Evolutionary conservation across 2,329 filamentous ascomycete species (phyloP).

Genomic region (Pseudopyricularia javanii): DNA sequence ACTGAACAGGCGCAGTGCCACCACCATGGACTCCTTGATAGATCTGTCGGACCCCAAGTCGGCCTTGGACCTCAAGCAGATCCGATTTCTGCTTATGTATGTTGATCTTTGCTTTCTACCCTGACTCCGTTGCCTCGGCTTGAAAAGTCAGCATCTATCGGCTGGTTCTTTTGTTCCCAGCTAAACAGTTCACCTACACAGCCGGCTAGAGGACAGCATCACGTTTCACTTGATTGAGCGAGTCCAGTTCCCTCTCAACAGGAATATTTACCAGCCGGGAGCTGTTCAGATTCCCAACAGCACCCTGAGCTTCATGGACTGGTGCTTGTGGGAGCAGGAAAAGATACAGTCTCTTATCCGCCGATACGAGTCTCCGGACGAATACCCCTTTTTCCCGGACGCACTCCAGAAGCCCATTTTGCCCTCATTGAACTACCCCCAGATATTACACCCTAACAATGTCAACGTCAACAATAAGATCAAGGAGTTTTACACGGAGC

Average conservation of each 20-base stretch:
- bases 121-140: neutral
- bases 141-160: neutral
- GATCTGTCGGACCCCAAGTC: conserved; percentile 75
- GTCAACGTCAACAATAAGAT: conserved; percentile 86
- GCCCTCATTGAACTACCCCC: conserved; percentile 77
- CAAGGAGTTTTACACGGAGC: conserved; percentile 70
- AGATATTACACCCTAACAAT: conserved; percentile 74
- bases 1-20: neutral
- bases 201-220: conserved; percentile 94
- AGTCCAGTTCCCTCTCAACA: conserved; percentile 91
- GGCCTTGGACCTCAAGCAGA: conserved; percentile 80
- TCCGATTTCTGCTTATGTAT: conserved; percentile 88
- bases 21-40: conserved; percentile 73
- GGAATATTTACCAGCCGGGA: conserved; percentile 71
- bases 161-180: neutral
- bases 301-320: conserved; percentile 78
- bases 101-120: conserved; percentile 13
- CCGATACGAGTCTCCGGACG: conserved; percentile 90
- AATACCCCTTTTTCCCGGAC: conserved; percentile 91
- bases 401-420: conserved; percentile 70
- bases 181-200: conserved; percentile 22
- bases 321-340: conserved; percentile 85
- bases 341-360: conserved; percentile 84
- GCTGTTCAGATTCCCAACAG: conserved; percentile 67
- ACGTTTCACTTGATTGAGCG: conserved; percentile 95